A percentile compares a stretch with the other conserved stretches of the same genome.
These are phyloP conservation scores for Dactylellina drechsleri DNA, from an alignment of 2,329 filamentous ascomycete genomes.

Conservation along the genomic window DNA sequence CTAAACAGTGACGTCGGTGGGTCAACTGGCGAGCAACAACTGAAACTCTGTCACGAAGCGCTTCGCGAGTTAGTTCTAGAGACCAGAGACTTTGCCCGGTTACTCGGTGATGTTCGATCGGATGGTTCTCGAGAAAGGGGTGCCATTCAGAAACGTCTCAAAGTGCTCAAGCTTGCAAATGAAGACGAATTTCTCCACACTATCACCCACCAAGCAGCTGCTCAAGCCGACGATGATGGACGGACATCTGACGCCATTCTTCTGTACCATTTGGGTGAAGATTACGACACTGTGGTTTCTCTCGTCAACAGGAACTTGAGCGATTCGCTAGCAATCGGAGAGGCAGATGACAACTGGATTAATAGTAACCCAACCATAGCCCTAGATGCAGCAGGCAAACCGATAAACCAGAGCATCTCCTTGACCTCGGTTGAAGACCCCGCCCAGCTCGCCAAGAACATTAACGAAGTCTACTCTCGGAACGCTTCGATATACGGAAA, in stretches of 20 bases:
- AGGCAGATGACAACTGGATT: slow-evolving; percentile 81
- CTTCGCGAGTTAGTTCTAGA: slow-evolving; percentile 95
- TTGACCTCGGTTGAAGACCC: slow-evolving; percentile 76
- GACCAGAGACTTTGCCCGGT: slow-evolving; percentile 90
- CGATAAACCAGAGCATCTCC: slow-evolving; percentile 65
- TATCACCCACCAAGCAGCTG: slow-evolving; percentile 92
- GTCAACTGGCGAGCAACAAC: slow-evolving; percentile 78
- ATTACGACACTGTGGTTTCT: slow-evolving; percentile 91
- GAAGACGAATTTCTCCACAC: slow-evolving; percentile 86
- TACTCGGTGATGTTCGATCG: slow-evolving; percentile 88
- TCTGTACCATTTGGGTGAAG: slow-evolving; percentile 90
- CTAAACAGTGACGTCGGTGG: slow-evolving; percentile 85
- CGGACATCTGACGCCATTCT: slow-evolving; percentile 92
- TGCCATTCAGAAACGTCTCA: slow-evolving; percentile 84
- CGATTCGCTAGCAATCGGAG: slow-evolving; percentile 84
- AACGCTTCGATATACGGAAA: slow-evolving; percentile 71
- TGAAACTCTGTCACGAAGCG: slow-evolving; percentile 87
- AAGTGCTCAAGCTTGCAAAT: slow-evolving; percentile 80
- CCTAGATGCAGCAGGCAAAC: slow-evolving; percentile 57
- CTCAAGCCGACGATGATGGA: slow-evolving; percentile 92
- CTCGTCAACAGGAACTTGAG: slow-evolving; percentile 91
- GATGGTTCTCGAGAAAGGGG: slow-evolving; percentile 88
- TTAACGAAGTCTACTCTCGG: slow-evolving; percentile 71
- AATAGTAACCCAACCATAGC: slow-evolving; percentile 69
- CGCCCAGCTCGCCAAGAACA: slow-evolving; percentile 70